Conservation (phyloP, 2,329 filamentous ascomycete species). For the Xenosphaeropsis pyriputrescens region DNA sequence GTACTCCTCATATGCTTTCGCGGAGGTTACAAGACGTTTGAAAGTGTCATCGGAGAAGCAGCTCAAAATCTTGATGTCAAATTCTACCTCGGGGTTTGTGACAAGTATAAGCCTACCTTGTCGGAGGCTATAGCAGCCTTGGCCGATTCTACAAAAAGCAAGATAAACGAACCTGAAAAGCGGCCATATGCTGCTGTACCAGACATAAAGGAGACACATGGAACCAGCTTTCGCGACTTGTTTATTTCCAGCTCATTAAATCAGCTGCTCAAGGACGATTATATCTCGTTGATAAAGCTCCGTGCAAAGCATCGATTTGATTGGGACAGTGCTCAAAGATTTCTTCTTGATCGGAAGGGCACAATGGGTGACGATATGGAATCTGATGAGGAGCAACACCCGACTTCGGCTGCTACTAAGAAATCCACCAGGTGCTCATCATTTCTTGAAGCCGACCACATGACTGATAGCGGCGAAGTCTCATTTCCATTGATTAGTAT, state of each 20-base stretch:
- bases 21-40: conserved; percentile 43
- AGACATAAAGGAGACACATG: not conserved
- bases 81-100: conserved; percentile 57
- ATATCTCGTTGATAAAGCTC: conserved; percentile 46
- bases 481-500: conserved; percentile 45
- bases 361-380: no score
- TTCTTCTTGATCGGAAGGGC: not conserved
- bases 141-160: conserved; percentile 6
- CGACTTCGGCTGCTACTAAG: no score
- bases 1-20: conserved; percentile 56
- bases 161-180: conserved; percentile 1
- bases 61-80: conserved; percentile 24
- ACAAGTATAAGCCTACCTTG: conserved; percentile 55
- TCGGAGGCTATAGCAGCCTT: conserved; percentile 22
- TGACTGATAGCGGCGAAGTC: conserved; percentile 5
- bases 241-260: conserved; percentile 64
- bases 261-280: conserved; percentile 48
- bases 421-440: no score
- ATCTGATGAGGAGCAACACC: no score
- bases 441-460: no score
- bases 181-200: not conserved
- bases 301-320: conserved; percentile 34
- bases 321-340: conserved; percentile 50
- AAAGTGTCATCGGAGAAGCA: conserved; percentile 31
- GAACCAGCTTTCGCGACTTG: conserved; percentile 32